A percentile compares a stretch with the other conserved stretches of the same genome.
Conservation (phyloP, 257 asterid genomes). For the Ilex aquifolium region DNA sequence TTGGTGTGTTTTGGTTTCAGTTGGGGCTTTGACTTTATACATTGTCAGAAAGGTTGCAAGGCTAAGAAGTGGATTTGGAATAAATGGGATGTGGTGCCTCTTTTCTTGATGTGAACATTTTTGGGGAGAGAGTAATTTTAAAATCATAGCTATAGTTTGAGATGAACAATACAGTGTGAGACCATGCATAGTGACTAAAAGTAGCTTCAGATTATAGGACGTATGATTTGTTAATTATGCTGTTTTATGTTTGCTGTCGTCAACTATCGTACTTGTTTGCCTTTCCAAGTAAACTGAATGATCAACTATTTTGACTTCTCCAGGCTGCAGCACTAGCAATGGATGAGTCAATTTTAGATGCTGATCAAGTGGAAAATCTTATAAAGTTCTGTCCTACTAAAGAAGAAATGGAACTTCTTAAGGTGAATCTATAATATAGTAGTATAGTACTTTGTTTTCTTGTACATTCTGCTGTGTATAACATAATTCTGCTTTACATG, state of each 20-base stretch:
- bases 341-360: conserved; percentile 94
- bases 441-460: background rate
- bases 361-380: conserved; percentile 98
- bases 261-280: background rate
- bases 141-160: background rate
- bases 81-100: too few relatives aligned
- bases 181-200: background rate
- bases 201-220: too few relatives aligned
- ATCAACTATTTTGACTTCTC: conserved; percentile 19
- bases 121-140: too few relatives aligned
- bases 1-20: too few relatives aligned
- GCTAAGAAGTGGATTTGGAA: too few relatives aligned
- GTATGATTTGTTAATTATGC: background rate
- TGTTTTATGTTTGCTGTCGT: background rate
- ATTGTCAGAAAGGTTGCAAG: too few relatives aligned
- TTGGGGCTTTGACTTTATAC: too few relatives aligned
- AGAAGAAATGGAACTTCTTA: conserved; percentile 97
- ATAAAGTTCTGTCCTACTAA: conserved; percentile 95
- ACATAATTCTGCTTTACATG: too few relatives aligned
- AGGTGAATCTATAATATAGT: conserved; percentile 39
- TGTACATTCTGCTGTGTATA: background rate
- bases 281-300: background rate
- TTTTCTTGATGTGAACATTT: too few relatives aligned
- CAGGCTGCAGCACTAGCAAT: conserved; percentile 97
- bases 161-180: background rate